Percentiles rank a stretch among this genome's conserved stretches.
Conservation (phyloP, 192 early-diverging fungal species). For the Podila epicladia region DNA sequence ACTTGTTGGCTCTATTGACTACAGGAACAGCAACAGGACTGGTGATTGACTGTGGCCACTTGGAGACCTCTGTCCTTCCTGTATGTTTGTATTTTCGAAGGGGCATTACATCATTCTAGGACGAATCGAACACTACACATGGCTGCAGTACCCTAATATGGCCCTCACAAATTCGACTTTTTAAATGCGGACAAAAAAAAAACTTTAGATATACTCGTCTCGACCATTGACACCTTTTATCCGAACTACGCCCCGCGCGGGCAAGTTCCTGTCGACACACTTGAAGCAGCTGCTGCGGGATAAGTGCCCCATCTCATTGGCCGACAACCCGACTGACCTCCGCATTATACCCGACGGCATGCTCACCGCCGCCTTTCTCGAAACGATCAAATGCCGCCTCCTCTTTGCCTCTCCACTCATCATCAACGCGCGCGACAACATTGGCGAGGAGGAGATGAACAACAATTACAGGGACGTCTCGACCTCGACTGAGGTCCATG, state of each 20-base stretch:
- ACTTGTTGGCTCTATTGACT: slow-evolving; percentile 78
- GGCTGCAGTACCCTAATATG: no score
- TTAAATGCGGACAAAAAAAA: no score
- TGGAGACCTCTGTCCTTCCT: slow-evolving; percentile 80
- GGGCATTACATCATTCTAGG: neutral
- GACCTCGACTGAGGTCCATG: slow-evolving; percentile 58
- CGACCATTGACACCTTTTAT: slow-evolving; percentile 73
- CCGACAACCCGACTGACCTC: slow-evolving; percentile 43
- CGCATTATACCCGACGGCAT: slow-evolving; percentile 55
- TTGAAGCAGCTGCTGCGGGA: slow-evolving; percentile 68
- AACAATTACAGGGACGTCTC: slow-evolving; percentile 55
- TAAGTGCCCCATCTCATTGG: slow-evolving; percentile 55
- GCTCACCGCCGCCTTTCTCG: slow-evolving; percentile 63
- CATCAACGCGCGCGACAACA: slow-evolving; percentile 44
- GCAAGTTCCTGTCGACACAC: slow-evolving; percentile 65
- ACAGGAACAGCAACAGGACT: slow-evolving; percentile 81
- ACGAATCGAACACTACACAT: neutral
- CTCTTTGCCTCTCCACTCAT: slow-evolving; percentile 67
- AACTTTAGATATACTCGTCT: slow-evolving; percentile 69
- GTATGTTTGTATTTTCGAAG: slow-evolving; percentile 56
- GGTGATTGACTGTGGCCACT: slow-evolving; percentile 88
- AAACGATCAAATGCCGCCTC: slow-evolving; percentile 74
- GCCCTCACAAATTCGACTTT: no score
- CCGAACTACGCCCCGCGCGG: slow-evolving; percentile 71
- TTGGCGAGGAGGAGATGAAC: slow-evolving; percentile 55